Evolutionary conservation across 331 rosid genomes (phyloP).

Genomic region (Telfairia occidentalis): DNA sequence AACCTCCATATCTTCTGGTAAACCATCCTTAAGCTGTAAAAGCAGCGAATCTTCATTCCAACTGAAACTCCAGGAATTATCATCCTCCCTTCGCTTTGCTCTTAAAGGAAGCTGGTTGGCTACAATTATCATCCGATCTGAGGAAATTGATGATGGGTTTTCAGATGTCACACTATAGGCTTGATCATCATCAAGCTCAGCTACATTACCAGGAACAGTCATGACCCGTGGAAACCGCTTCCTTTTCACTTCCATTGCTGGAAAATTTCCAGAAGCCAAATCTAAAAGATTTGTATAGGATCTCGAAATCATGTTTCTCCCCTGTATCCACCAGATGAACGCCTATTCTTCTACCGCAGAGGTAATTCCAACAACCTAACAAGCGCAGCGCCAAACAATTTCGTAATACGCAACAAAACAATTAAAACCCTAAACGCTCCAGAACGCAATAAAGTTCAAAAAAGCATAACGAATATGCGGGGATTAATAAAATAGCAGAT

Average conservation of each 20-base stretch:
- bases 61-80: constrained; percentile 66
- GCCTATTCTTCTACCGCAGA: background rate
- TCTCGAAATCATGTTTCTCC: constrained; percentile 57
- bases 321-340: constrained; percentile 14
- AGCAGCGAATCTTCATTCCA: constrained; percentile 81
- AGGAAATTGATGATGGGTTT: constrained; percentile 43
- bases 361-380: background rate
- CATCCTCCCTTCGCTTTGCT: constrained; percentile 51
- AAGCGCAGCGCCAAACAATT: constrained; percentile 4
- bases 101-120: constrained; percentile 81
- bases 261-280: constrained; percentile 86
- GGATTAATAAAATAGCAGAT: background rate
- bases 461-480: background rate
- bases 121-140: constrained; percentile 68
- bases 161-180: constrained; percentile 66
- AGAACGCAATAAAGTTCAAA: background rate
- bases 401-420: background rate
- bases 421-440: constrained; percentile 10
- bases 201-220: constrained; percentile 57
- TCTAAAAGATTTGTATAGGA: constrained; percentile 83
- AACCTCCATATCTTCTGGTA: constrained; percentile 71
- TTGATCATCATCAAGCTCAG: constrained; percentile 70
- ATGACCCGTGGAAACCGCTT: constrained; percentile 61
- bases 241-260: constrained; percentile 40
- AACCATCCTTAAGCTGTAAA: constrained; percentile 72